Percentiles rank a stretch among this genome's conserved stretches.
Evolutionary conservation across 2,329 filamentous ascomycete species (phyloP).

Genomic region (Diplocarpon mali): DNA sequence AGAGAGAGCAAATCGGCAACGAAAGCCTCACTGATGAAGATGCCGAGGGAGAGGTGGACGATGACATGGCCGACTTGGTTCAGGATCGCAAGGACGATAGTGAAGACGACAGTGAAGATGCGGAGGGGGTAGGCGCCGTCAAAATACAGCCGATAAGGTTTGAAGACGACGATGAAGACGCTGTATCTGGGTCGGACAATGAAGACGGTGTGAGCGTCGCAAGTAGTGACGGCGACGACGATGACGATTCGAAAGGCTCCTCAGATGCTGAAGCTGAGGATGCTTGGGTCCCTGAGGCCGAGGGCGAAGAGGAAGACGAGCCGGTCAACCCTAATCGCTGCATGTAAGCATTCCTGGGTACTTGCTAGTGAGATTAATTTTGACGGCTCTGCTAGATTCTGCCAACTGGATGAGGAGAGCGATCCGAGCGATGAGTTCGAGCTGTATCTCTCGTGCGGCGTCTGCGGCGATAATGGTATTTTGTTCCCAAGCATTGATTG

Average conservation of each 20-base stretch:
- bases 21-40: conserved; percentile 29
- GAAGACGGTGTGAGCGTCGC: conserved; percentile 24
- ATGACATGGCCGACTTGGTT: conserved; percentile 23
- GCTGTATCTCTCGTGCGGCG: conserved; percentile 61
- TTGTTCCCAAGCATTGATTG: conserved; percentile 23
- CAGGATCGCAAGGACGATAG: conserved; percentile 30
- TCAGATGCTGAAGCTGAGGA: conserved; percentile 48
- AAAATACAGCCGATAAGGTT: conserved; percentile 24
- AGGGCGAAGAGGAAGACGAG: conserved; percentile 44
- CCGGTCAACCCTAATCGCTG: conserved; percentile 45
- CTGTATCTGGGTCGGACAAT: conserved; percentile 21
- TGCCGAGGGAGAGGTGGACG: conserved; percentile 31
- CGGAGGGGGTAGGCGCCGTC: conserved; percentile 26
- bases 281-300: conserved; percentile 41
- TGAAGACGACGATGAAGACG: conserved; percentile 31
- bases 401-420: conserved; percentile 70
- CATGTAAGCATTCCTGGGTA: conserved; percentile 40
- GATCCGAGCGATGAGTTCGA: conserved; percentile 76
- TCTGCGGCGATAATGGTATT: conserved; percentile 77
- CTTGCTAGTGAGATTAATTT: neutral
- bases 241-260: conserved; percentile 44
- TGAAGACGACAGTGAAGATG: conserved; percentile 31
- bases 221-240: conserved; percentile 27
- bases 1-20: conserved; percentile 10
- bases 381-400: conserved; percentile 52